Conservation (phyloP, 176 grass and related monocot genomes). For the barley (Hordeum vulgare) region DNA sequence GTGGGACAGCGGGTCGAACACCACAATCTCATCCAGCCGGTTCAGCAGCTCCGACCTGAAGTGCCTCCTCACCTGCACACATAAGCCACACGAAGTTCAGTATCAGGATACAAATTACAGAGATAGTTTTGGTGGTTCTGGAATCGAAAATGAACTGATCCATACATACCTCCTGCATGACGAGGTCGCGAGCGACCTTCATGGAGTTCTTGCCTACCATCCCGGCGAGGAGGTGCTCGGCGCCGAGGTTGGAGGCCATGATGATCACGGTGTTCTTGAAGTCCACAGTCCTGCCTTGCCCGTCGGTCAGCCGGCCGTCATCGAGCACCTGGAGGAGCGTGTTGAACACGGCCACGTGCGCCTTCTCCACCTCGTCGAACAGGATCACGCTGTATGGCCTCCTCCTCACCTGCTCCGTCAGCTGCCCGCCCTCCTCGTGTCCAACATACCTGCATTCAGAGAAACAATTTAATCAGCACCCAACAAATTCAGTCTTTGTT, state of each 20-base stretch:
- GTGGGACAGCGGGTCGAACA: constrained; percentile 82
- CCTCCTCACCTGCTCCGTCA: constrained; percentile 80
- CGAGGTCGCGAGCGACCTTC: constrained; percentile 63
- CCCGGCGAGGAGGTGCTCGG: constrained; percentile 82
- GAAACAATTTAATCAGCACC: constrained; percentile 1
- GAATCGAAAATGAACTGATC: not conserved
- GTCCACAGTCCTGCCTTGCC: constrained; percentile 87
- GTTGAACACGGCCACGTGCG: constrained; percentile 87
- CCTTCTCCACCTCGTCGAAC: constrained; percentile 96
- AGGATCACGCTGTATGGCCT: constrained; percentile 91
- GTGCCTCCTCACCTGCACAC: constrained; percentile 75
- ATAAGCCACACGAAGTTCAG: not conserved
- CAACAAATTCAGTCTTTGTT: not conserved
- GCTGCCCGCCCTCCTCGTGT: constrained; percentile 91
- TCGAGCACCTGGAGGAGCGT: constrained; percentile 95
- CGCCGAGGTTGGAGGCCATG: constrained; percentile 98
- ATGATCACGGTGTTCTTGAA: constrained; percentile 95
- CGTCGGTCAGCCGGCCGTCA: constrained; percentile 82
- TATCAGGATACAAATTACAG: not conserved
- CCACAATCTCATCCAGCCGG: constrained; percentile 81
- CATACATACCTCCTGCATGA: constrained; percentile 64
- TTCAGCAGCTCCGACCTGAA: constrained; percentile 92
- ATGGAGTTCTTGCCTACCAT: constrained; percentile 78
- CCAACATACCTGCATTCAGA: constrained; percentile 60
- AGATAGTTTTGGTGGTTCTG: not conserved